A percentile compares a stretch with the other conserved stretches of the same genome.
These are phyloP conservation scores for Inosperma sp. DNA, from an alignment of 768 basidiomycete genomes.

Conservation along the genomic window DNA sequence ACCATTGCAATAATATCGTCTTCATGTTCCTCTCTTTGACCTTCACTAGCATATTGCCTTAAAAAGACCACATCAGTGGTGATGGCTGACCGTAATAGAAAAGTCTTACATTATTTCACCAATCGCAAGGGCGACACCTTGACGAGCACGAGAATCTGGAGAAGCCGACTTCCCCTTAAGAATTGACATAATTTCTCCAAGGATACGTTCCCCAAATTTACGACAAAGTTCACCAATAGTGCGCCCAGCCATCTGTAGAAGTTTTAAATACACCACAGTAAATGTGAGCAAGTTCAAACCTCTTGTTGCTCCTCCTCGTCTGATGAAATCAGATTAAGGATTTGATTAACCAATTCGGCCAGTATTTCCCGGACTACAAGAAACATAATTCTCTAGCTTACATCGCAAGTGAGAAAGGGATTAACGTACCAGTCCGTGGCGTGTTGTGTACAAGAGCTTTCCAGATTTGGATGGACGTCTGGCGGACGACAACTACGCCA, in stretches of 20 bases:
- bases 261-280: background rate
- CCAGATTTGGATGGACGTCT: constrained; percentile 94
- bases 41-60: constrained; percentile 82
- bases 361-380: constrained; percentile 80
- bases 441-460: constrained; percentile 96
- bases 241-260: constrained; percentile 77
- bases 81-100: background rate
- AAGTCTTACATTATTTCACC: constrained; percentile 77
- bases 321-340: constrained; percentile 73
- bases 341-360: constrained; percentile 73
- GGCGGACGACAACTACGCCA: constrained; percentile 81
- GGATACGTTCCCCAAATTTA: constrained; percentile 90
- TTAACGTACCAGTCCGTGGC: constrained; percentile 69
- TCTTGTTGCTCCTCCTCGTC: constrained; percentile 86
- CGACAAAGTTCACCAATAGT: constrained; percentile 87
- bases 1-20: constrained; percentile 85
- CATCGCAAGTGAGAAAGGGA: background rate
- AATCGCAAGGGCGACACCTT: constrained; percentile 85
- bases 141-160: constrained; percentile 57
- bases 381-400: constrained; percentile 9
- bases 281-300: constrained; percentile 37
- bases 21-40: constrained; percentile 83
- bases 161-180: constrained; percentile 64
- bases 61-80: constrained; percentile 11
- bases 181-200: constrained; percentile 79